Base-by-base conservation (phyloP, 257 asterid genomes). In the Ballota nigra region DNA sequence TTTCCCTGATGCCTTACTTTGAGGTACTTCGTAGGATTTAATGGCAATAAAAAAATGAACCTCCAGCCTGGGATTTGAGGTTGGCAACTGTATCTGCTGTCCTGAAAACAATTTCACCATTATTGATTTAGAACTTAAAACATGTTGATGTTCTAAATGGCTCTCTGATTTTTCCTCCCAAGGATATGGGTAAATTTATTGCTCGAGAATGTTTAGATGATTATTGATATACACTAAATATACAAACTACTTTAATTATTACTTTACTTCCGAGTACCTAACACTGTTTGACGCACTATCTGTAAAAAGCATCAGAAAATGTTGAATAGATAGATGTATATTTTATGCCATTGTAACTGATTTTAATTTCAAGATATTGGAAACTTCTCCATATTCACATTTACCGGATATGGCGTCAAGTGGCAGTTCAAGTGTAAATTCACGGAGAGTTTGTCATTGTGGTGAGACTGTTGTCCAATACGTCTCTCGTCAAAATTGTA, bases 1-100 rank as follows among this genome's bases (percentile, higher is more conserved):
- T 36, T 64, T 60, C 72, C 43, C 38, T 73, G 38, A 43, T 47
- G 61, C 29, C 43, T 47, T 66, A 58, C 52, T 66, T 72, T 71
- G 77, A 77, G 31, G 61, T 26, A 52, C 12, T 74, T 40, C 22
- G 8, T 13, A 49, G 62, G 34, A 55, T 22, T n/a, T 62, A 19
- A 63, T 57, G 51, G 53, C 23, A 20, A 40, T 45, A 6, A 19
- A 73, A 60, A 18, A 8, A 70, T 75, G 33, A 8, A 34, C 66
- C 47, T 64, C 41, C 56, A 28, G 66, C 8, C 5, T 10, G 26
- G 26, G 45, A 63, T 29, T 56, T 51, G 23, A 71, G 33, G 24
- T 49, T 66, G 49, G 13, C 66, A 65, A 38, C 58, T 28, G 10
- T 26, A 63, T 53, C 47, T 45, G 33, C 41, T 45, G 67, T 52